A percentile compares a stretch with the other conserved stretches of the same genome.
Conservation (phyloP, 2,329 filamentous ascomycete species). For the Annulohypoxylon truncatum region DNA sequence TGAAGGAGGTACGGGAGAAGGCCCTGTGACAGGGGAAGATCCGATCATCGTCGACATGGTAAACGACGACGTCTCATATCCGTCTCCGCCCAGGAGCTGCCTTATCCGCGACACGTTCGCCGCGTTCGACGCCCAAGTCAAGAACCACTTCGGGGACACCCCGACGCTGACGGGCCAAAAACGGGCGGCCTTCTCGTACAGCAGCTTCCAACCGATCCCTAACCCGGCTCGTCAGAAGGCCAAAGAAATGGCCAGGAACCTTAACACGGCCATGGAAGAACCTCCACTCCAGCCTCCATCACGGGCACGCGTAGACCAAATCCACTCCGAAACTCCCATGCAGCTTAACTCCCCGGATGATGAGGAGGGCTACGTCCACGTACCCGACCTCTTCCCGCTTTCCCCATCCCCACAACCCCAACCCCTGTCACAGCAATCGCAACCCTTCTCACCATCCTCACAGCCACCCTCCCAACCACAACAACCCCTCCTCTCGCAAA, state of each 20-base stretch:
- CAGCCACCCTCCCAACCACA: not conserved
- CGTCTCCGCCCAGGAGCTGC: not conserved
- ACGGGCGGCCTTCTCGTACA: constrained; percentile 6
- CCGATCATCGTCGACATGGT: constrained; percentile 9
- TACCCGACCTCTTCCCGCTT: not conserved
- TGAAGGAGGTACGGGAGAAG: not conserved
- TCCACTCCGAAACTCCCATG: not conserved
- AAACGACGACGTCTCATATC: constrained; percentile 12
- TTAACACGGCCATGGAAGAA: not conserved
- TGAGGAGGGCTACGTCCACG: not conserved
- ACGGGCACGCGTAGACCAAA: not conserved
- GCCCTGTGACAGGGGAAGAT: not conserved
- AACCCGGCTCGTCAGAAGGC: not conserved
- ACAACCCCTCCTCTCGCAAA: not conserved
- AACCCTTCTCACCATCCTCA: not conserved
- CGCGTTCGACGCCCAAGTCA: not conserved
- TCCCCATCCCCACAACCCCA: not conserved
- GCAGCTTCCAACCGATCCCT: constrained; percentile 22
- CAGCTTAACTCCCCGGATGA: not conserved
- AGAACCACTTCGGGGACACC: not conserved
- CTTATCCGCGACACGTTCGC: not conserved
- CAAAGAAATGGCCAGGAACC: not conserved
- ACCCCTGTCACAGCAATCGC: not conserved
- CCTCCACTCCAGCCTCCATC: not conserved
- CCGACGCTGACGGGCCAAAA: not conserved